These are phyloP conservation scores for Fraxinus americana DNA, from an alignment of 257 asterid species.

Conservation along the genomic window DNA sequence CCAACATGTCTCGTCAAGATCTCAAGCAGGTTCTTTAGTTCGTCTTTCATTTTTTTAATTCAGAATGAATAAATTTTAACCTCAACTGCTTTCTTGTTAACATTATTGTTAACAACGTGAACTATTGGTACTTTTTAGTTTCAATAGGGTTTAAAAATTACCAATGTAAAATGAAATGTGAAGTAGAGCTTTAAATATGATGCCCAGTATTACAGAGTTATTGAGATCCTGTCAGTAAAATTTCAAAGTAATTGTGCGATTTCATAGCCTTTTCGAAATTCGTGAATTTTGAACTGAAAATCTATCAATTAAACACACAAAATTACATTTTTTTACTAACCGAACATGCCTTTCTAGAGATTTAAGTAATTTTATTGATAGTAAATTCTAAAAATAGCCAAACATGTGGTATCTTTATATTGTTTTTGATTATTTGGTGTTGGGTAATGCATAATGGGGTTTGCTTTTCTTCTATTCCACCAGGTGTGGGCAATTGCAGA, in stretches of 20 bases:
- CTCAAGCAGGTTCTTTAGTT: slow-evolving; percentile 73
- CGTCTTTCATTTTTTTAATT: neutral
- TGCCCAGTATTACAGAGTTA: neutral
- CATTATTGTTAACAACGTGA: neutral
- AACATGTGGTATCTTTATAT: neutral
- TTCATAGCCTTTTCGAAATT: neutral
- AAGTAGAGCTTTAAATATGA: neutral
- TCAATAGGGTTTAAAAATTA: neutral
- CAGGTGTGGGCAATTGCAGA: slow-evolving; percentile 99
- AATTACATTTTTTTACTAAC: neutral
- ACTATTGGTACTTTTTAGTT: neutral
- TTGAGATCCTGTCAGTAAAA: neutral
- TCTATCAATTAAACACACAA: neutral
- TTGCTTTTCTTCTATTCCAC: slow-evolving; percentile 8
- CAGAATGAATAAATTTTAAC: neutral
- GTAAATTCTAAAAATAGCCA: too few relatives aligned
- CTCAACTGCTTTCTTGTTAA: neutral
- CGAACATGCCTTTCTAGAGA: neutral
- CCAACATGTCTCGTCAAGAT: slow-evolving; percentile 84
- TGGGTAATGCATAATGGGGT: neutral
- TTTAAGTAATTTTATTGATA: neutral
- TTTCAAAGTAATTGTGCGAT: neutral
- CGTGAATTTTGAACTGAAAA: neutral
- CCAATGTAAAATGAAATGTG: neutral
- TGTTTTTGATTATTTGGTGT: neutral